Evolutionary conservation across 805 yeast genomes (phyloP).

Genomic region (Cyberlindnera euphorbiiphila): DNA sequence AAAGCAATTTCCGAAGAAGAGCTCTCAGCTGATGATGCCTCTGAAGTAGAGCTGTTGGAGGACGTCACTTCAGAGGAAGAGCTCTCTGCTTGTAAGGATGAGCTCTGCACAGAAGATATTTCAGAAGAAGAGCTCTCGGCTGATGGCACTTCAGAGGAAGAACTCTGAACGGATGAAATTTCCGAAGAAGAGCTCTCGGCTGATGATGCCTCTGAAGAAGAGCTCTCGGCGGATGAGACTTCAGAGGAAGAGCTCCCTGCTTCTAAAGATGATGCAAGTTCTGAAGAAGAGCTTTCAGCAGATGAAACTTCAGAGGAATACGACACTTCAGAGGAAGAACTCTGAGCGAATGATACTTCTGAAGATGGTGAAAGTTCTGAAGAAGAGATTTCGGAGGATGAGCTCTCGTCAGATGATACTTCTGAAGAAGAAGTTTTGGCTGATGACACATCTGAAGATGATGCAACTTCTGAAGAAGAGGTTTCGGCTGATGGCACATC

Average conservation of each 20-base stretch:
- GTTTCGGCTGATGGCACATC: background rate
- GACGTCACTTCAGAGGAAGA: background rate
- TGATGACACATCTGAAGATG: background rate
- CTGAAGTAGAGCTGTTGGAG: background rate
- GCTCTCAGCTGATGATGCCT: background rate
- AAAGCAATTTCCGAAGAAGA: background rate
- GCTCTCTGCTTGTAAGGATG: background rate
- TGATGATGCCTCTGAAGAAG: conserved; percentile 1
- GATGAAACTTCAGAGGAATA: background rate
- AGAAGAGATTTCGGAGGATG: background rate
- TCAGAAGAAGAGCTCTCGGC: background rate
- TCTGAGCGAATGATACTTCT: background rate
- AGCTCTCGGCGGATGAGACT: too few relatives aligned
- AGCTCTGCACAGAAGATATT: background rate
- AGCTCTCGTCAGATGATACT: background rate
- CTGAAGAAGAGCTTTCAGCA: too few relatives aligned
- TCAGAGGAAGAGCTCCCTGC: background rate
- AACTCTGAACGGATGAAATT: background rate
- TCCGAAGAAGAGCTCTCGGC: conserved; percentile 1
- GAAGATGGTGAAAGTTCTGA: background rate
- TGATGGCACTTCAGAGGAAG: background rate
- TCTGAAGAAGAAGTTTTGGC: too few relatives aligned
- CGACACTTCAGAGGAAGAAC: background rate
- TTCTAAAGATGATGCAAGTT: too few relatives aligned
- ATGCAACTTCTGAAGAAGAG: background rate